A percentile compares a stretch with the other conserved stretches of the same genome.
Conservation (phyloP, 176 grass and related monocot genomes). For the Oryza glaberrima region DNA sequence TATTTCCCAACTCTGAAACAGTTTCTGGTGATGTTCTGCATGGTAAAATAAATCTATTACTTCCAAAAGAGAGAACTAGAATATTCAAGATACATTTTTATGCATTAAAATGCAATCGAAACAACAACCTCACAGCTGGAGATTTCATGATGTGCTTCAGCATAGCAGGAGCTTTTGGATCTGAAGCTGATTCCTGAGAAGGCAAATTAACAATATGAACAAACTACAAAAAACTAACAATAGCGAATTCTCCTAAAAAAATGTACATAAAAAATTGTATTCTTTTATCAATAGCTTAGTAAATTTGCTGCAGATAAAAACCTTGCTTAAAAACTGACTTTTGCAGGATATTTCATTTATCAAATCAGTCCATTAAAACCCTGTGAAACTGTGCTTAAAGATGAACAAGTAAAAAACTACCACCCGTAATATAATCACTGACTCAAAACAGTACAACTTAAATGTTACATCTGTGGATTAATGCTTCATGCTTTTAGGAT, state of each 20-base stretch:
- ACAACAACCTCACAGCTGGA: conserved; percentile 52
- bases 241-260: conserved; percentile 11
- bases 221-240: conserved; percentile 18
- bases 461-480: conserved; percentile 15
- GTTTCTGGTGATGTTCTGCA: conserved; percentile 75
- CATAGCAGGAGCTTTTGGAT: conserved; percentile 45
- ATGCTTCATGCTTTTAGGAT: conserved; percentile 1
- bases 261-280: conserved; percentile 29
- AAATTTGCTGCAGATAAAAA: conserved; percentile 3
- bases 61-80: conserved; percentile 26
- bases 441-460: conserved; percentile 24
- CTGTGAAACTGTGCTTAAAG: conserved; percentile 9
- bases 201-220: conserved; percentile 31
- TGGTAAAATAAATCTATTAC: conserved; percentile 41
- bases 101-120: conserved; percentile 33
- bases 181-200: conserved; percentile 54
- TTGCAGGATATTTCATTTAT: not conserved
- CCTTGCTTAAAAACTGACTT: not conserved
- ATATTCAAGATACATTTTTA: not conserved
- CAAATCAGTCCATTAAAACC: conserved; percentile 20
- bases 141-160: conserved; percentile 59
- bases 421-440: conserved; percentile 15
- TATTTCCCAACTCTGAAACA: conserved; percentile 31
- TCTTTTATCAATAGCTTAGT: conserved; percentile 10
- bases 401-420: not conserved